Conservation (phyloP, 2,329 filamentous ascomycete species). For the Beauveria brongniartii region DNA sequence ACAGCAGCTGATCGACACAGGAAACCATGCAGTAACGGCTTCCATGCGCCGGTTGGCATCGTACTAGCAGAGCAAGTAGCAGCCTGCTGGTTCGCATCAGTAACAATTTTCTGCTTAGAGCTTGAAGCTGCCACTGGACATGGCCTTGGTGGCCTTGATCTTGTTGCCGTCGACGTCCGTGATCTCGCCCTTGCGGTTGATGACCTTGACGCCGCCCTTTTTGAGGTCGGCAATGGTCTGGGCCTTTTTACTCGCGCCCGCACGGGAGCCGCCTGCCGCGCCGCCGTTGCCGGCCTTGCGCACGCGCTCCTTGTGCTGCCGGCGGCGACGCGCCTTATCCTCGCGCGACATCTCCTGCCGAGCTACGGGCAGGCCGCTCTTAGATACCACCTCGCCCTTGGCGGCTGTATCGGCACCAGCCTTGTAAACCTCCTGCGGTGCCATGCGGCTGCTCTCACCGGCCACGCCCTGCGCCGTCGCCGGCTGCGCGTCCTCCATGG, state of each 20-base stretch:
- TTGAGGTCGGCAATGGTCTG: constrained; percentile 59
- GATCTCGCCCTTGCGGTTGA: constrained; percentile 81
- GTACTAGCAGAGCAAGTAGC: not conserved
- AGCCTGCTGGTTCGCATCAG: not conserved
- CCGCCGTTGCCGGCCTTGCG: constrained; percentile 53
- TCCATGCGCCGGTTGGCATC: not conserved
- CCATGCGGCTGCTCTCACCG: constrained; percentile 65
- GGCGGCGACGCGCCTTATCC: constrained; percentile 67
- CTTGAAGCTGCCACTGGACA: constrained; percentile 53
- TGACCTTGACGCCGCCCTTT: constrained; percentile 83
- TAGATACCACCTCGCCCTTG: constrained; percentile 66
- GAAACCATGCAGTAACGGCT: not conserved
- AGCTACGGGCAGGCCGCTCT: constrained; percentile 68
- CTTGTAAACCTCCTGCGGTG: constrained; percentile 89
- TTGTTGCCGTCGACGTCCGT: constrained; percentile 78
- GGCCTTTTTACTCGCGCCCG: constrained; percentile 26
- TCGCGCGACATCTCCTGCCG: constrained; percentile 83
- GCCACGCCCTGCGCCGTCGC: constrained; percentile 67
- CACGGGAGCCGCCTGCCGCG: constrained; percentile 19
- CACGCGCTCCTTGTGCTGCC: constrained; percentile 79
- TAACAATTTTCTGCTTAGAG: constrained; percentile 29
- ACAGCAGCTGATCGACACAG: not conserved
- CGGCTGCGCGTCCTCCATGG: constrained; percentile 92
- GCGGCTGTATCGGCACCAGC: constrained; percentile 57
- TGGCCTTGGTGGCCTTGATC: constrained; percentile 44